Evolutionary conservation across 352 stramenopile genomes (phyloP).

Genomic region (Globisporangium ultimum): DNA sequence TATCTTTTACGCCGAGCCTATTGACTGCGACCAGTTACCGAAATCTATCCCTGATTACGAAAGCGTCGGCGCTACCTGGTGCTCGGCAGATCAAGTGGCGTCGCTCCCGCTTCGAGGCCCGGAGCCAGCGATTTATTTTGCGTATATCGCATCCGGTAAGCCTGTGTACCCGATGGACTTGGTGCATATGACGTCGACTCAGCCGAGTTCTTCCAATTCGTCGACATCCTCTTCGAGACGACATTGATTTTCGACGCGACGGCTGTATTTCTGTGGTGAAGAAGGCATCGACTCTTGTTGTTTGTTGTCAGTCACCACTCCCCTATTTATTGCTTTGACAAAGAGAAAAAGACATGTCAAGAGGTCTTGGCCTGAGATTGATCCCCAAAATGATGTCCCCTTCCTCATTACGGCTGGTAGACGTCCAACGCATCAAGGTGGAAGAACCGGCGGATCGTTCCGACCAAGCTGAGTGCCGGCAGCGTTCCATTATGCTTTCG

Average conservation of each 20-base stretch:
- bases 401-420: conserved; percentile 44
- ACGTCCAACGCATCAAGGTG: conserved; percentile 49
- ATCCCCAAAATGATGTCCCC: no score
- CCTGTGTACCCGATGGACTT: conserved; percentile 75
- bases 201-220: conserved; percentile 9
- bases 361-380: no score
- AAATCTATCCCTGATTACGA: conserved; percentile 89
- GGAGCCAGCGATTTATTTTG: conserved; percentile 73
- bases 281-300: no score
- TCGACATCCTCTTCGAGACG: conserved; percentile 5
- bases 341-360: neutral
- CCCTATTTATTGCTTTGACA: conserved; percentile 6
- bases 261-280: neutral
- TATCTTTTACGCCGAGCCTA: conserved; percentile 76
- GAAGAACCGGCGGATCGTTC: conserved; percentile 71
- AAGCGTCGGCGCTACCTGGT: conserved; percentile 80
- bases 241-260: neutral
- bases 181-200: conserved; percentile 59
- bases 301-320: neutral
- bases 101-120: conserved; percentile 65
- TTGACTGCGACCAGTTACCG: conserved; percentile 71
- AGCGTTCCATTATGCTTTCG: conserved; percentile 66
- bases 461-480: conserved; percentile 45
- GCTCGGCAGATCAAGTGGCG: conserved; percentile 60
- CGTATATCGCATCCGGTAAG: conserved; percentile 64